These are phyloP conservation scores for Vanilla planifolia DNA, from an alignment of 106 monocot genomes.

Conservation along the genomic window DNA sequence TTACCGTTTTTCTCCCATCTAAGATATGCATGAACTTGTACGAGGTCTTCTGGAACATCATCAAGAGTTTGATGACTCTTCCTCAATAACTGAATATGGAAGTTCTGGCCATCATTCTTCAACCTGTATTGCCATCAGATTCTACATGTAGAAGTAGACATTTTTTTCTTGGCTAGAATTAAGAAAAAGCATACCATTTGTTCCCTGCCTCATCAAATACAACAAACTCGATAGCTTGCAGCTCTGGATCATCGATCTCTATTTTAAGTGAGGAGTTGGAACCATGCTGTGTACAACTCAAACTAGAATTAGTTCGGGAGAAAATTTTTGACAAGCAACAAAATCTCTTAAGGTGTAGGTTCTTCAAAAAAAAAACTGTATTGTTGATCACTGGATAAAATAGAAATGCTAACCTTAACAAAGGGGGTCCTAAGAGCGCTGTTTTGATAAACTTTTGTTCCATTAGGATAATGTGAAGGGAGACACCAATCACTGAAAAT, in stretches of 20 bases:
- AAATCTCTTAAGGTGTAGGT: neutral
- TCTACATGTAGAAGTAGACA: neutral
- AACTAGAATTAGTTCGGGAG: neutral
- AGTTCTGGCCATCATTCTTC: constrained; percentile 88
- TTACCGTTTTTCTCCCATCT: constrained; percentile 91
- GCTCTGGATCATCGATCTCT: constrained; percentile 82
- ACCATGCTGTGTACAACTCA: constrained; percentile 44
- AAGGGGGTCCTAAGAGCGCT: constrained; percentile 82
- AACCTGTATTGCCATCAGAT: constrained; percentile 36
- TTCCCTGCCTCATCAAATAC: constrained; percentile 66
- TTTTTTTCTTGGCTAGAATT: neutral
- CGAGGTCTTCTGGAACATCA: constrained; percentile 80
- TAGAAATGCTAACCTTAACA: constrained; percentile 33
- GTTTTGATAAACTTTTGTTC: constrained; percentile 79
- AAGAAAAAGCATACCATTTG: constrained; percentile 56
- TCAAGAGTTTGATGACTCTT: constrained; percentile 6
- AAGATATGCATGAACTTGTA: constrained; percentile 86
- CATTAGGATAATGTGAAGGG: constrained; percentile 60
- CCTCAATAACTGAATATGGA: constrained; percentile 36
- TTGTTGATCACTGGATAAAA: neutral
- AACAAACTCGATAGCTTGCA: constrained; percentile 85
- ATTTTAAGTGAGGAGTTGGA: constrained; percentile 43
- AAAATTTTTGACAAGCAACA: neutral
- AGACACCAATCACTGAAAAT: constrained; percentile 62
- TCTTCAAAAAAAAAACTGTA: neutral